A percentile compares a stretch with the other conserved stretches of the same genome.
These are phyloP conservation scores for Chytriomyces confervae DNA, from an alignment of 192 early-diverging fungal genomes.

Conservation along the genomic window DNA sequence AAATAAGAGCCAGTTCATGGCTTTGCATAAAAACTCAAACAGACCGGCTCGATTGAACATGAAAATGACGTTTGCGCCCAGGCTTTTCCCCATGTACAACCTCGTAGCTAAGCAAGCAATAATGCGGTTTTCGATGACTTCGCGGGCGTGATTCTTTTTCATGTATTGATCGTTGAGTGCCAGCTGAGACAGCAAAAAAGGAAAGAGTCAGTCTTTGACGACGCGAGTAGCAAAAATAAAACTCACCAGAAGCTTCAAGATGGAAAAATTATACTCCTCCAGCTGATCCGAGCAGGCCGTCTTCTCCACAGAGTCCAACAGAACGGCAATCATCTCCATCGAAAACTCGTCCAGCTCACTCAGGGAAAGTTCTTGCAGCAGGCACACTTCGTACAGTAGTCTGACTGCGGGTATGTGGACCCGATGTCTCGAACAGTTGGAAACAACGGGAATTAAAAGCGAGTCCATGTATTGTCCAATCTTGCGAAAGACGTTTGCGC, in stretches of 20 bases:
- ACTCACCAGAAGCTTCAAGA: conserved; percentile 25
- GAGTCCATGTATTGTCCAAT: conserved; percentile 22
- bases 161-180: conserved; percentile 76
- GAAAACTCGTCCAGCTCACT: conserved; percentile 58
- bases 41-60: conserved; percentile 88
- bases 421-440: conserved; percentile 10
- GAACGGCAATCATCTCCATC: background rate
- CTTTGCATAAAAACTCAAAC: background rate
- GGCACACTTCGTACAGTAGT: conserved; percentile 69
- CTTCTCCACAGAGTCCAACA: background rate
- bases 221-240: background rate
- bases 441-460: conserved; percentile 2
- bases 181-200: conserved; percentile 38
- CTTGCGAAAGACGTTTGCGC: conserved; percentile 40
- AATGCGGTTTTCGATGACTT: conserved; percentile 58
- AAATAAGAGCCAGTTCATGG: background rate
- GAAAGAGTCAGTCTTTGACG: background rate
- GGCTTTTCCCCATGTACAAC: conserved; percentile 72
- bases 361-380: conserved; percentile 56
- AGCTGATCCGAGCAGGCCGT: conserved; percentile 1
- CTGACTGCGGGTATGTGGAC: conserved; percentile 54
- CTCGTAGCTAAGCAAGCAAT: conserved; percentile 55
- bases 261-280: conserved; percentile 16
- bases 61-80: conserved; percentile 89
- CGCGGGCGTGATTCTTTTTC: conserved; percentile 47